Evolutionary conservation across 1,284 basidiomycete genomes (phyloP).

Genomic region (Ceratobasidium sp.): DNA sequence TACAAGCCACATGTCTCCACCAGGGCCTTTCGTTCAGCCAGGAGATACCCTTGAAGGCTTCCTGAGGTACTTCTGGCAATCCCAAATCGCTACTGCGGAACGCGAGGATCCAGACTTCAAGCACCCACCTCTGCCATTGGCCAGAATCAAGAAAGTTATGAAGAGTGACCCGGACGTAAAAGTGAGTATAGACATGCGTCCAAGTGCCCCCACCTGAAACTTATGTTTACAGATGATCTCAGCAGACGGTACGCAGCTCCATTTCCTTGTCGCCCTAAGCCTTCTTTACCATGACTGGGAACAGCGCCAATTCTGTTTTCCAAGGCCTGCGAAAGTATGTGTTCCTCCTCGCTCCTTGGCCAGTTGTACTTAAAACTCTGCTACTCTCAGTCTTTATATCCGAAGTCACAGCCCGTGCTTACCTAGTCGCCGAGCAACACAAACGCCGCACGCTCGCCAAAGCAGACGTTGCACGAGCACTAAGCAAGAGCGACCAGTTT

Average conservation of each 20-base stretch:
- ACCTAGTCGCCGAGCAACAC: conserved; percentile 92
- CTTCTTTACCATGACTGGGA: conserved; percentile 32
- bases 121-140: conserved; percentile 87
- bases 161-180: conserved; percentile 97
- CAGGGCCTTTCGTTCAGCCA: conserved; percentile 70
- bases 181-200: conserved; percentile 63
- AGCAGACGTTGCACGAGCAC: conserved; percentile 90
- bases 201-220: not conserved
- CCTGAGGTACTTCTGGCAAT: conserved; percentile 84
- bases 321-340: conserved; percentile 95
- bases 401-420: conserved; percentile 93
- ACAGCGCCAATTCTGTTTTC: conserved; percentile 90
- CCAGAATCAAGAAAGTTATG: conserved; percentile 97
- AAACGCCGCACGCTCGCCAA: conserved; percentile 92
- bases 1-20: conserved; percentile 29
- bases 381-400: conserved; percentile 84
- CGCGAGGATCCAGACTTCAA: conserved; percentile 86
- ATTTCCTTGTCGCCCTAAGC: not conserved
- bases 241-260: conserved; percentile 77
- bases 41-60: conserved; percentile 84
- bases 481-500: conserved; percentile 91
- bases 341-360: not conserved
- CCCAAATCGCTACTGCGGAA: conserved; percentile 83
- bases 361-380: conserved; percentile 7
- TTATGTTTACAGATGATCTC: conserved; percentile 85